A percentile compares a stretch with the other conserved stretches of the same genome.
Evolutionary conservation across 768 basidiomycete genomes (phyloP).

Genomic region (Boletus edulis): DNA sequence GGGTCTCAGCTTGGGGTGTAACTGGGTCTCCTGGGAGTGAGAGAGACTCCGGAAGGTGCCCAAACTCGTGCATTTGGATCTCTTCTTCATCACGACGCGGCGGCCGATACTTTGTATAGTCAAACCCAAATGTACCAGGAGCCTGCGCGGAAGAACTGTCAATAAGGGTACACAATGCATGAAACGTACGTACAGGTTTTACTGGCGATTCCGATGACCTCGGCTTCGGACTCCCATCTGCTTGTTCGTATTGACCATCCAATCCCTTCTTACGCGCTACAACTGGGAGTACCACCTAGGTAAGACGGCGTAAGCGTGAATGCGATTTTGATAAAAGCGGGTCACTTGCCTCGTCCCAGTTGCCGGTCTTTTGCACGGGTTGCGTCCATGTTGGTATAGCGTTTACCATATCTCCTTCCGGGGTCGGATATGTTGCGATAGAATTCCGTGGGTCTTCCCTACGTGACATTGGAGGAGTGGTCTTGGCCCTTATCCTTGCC

Average conservation of each 20-base stretch:
- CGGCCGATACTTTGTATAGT: conserved; percentile 66
- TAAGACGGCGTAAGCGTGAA: conserved; percentile 6
- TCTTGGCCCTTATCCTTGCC: conserved; percentile 35
- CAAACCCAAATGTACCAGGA: conserved; percentile 80
- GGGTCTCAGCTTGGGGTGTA: not conserved
- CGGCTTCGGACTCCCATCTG: conserved; percentile 64
- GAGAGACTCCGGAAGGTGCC: conserved; percentile 31
- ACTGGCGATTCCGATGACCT: conserved; percentile 40
- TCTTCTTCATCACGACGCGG: conserved; percentile 42
- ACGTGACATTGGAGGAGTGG: conserved; percentile 30
- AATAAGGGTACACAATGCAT: not conserved
- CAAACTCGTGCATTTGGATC: conserved; percentile 71
- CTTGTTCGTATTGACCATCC: conserved; percentile 64
- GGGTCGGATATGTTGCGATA: conserved; percentile 67
- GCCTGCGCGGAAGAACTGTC: conserved; percentile 43
- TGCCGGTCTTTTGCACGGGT: conserved; percentile 61
- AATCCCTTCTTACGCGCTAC: conserved; percentile 83
- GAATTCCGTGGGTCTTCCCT: conserved; percentile 51
- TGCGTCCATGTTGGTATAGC: conserved; percentile 86
- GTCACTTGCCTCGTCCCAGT: conserved; percentile 77
- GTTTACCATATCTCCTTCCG: conserved; percentile 55
- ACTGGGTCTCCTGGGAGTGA: conserved; percentile 7
- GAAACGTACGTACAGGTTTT: conserved; percentile 53
- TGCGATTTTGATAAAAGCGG: not conserved
- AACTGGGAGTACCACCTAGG: conserved; percentile 77